Percentiles rank a stretch among this genome's conserved stretches.
Conservation (phyloP, 495 filamentous ascomycete species). For the Thermochaetoides thermophila region DNA sequence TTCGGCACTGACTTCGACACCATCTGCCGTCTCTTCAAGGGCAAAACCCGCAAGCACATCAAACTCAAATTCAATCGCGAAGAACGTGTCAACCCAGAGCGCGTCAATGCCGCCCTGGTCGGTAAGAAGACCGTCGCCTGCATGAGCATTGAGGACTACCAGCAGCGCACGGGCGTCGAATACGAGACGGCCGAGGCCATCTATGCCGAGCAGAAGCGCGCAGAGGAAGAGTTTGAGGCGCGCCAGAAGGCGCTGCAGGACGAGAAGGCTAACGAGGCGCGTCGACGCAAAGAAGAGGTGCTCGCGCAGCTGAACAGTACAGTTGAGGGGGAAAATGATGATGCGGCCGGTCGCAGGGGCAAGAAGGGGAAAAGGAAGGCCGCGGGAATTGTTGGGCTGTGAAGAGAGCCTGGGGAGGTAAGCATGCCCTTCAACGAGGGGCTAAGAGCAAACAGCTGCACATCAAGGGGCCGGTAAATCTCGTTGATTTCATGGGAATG, state of each 20-base stretch:
- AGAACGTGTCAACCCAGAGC: slow-evolving; percentile 56
- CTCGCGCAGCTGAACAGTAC: slow-evolving; percentile 29
- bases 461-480: too few species aligned
- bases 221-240: slow-evolving; percentile 51
- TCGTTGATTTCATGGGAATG: too few species aligned
- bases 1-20: slow-evolving; percentile 91
- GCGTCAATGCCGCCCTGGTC: slow-evolving; percentile 54
- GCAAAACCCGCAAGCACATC: slow-evolving; percentile 58
- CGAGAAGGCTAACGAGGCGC: slow-evolving; percentile 30
- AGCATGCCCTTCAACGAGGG: too few species aligned
- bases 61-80: slow-evolving; percentile 90
- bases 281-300: slow-evolving; percentile 37
- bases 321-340: slow-evolving; percentile 24
- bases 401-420: too few species aligned
- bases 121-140: slow-evolving; percentile 36
- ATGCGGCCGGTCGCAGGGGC: too few species aligned
- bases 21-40: slow-evolving; percentile 70
- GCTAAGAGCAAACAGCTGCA: too few species aligned
- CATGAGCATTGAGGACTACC: slow-evolving; percentile 56
- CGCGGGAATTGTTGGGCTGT: slow-evolving; percentile 5
- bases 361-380: slow-evolving; percentile 12
- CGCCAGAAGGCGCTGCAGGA: slow-evolving; percentile 32
- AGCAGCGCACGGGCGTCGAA: slow-evolving; percentile 42
- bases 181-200: slow-evolving; percentile 46
- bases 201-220: slow-evolving; percentile 51